Base-by-base conservation (phyloP, 2,329 filamentous ascomycete species). In the Fusarium tuaranense region DNA sequence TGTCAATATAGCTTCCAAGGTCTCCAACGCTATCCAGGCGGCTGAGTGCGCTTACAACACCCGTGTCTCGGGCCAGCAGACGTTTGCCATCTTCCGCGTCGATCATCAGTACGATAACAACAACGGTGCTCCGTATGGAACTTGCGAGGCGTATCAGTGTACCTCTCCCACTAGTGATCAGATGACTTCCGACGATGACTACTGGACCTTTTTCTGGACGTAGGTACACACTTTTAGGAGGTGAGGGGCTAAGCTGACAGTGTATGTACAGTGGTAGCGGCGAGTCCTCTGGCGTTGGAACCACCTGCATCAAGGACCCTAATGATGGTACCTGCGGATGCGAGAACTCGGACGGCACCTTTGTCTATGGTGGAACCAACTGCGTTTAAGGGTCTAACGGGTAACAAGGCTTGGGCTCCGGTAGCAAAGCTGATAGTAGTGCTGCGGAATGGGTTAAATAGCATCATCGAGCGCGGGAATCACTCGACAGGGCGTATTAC, bases 151-250 rank as follows among this genome's bases (percentile, higher is more conserved):
- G 7, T 78, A 78, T 32, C 67, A 69, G 12, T 78, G 76, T 25
- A 68, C 65, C 18, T 65, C 76, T 32, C 76, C 76, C 5, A 69
- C 68, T 12, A 65, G 67, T 12, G 46, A 38, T 4, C 61, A 68
- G 39, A 44, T 78, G 41, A 72, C 68, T 10, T 25, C 65, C 2
- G 53, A 78, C n/a, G 36, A 48, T 2, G 76, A 78, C 41, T 78
- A 72, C 71, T 78, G 76, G 76, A 78, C 76, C 10, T 78, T 78
- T 46, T 78, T 76, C 73, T 78, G 76, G 76, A 71, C 65, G 76
- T 78, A 63, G 69, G 75, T 69, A 10, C 13, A 13, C 30, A 27
- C 7, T 10, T 32, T 14, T 53, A 13, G 13, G 16, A 34, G 38
- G 6, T 1, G 1, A 18, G 9, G 44, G 22, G 44, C 22, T 27